phyloP scores from a whole-genome alignment of 495 filamentous ascomycete genomes.

The Apodospora peruviana region DNA sequence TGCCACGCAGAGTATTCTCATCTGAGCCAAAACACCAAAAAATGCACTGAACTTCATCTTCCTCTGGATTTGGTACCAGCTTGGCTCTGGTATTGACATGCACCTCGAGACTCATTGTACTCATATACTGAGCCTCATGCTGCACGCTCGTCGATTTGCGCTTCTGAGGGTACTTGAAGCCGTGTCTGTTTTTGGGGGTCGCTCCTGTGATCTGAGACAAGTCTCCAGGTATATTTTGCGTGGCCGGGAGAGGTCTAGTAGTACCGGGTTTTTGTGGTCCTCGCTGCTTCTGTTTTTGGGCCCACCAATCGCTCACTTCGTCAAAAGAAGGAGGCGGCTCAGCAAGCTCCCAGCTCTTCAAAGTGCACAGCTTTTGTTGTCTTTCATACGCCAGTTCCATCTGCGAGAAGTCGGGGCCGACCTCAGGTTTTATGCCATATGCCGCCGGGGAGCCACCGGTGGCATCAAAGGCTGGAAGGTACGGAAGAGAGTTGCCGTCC shows the following conservation, averaged over 20 bases:
- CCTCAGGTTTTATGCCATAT: conserved; percentile 45
- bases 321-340: conserved; percentile 60
- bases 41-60: conserved; percentile 83
- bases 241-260: conserved; percentile 46
- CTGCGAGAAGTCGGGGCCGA: conserved; percentile 40
- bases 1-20: conserved; percentile 32
- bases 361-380: conserved; percentile 46
- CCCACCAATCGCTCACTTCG: conserved; percentile 69
- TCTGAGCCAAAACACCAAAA: conserved; percentile 89
- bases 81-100: conserved; percentile 84
- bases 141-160: conserved; percentile 67
- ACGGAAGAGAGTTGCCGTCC: conserved; percentile 66
- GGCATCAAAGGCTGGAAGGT: conserved; percentile 73
- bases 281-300: conserved; percentile 24
- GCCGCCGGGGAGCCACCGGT: conserved; percentile 51
- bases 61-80: conserved; percentile 77
- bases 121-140: conserved; percentile 92
- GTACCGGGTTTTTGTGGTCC: conserved; percentile 30
- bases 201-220: conserved; percentile 85
- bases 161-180: conserved; percentile 84
- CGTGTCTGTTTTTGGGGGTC: conserved; percentile 78
- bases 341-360: conserved; percentile 62
- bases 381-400: conserved; percentile 45
- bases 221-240: conserved; percentile 31
- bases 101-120: conserved; percentile 90